Conservation (phyloP, 305 asterid species). For the Plantago coronopus region DNA sequence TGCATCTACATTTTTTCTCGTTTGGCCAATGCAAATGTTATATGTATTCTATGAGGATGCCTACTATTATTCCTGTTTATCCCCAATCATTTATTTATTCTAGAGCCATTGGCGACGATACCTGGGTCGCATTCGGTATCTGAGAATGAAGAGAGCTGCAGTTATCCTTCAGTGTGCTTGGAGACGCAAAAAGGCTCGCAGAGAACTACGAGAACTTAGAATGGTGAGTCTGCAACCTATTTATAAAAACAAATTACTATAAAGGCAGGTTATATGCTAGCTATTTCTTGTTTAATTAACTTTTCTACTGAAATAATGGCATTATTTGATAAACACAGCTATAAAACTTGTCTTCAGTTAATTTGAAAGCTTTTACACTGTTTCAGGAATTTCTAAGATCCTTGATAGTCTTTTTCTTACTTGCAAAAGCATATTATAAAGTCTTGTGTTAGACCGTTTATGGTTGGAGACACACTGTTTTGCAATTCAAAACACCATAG, state of each 20-base stretch:
- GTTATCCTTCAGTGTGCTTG: constrained; percentile 59
- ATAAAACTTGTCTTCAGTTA: neutral
- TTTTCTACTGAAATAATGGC: constrained; percentile 11
- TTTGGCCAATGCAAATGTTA: neutral
- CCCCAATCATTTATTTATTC: constrained; percentile 13
- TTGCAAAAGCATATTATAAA: too few relatives aligned
- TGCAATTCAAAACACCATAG: too few relatives aligned
- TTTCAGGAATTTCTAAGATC: too few relatives aligned
- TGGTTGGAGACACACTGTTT: too few relatives aligned
- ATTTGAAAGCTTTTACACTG: too few relatives aligned
- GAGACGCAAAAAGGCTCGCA: constrained; percentile 51
- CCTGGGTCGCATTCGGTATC: constrained; percentile 36
- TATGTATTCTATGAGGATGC: neutral
- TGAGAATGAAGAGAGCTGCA: constrained; percentile 54
- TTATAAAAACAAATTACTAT: constrained; percentile 11
- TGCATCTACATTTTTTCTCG: constrained; percentile 6
- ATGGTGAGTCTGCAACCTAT: constrained; percentile 44
- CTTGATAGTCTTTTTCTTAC: too few relatives aligned
- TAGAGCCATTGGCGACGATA: constrained; percentile 55
- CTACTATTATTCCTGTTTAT: neutral
- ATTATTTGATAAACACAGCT: neutral
- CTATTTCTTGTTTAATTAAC: constrained; percentile 14
- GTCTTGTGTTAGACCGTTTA: too few relatives aligned
- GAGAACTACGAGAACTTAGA: constrained; percentile 60
- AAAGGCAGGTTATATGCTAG: constrained; percentile 13